Evolutionary conservation across 352 stramenopile species (phyloP).

Genomic region (Elongisporangium prolatum): DNA sequence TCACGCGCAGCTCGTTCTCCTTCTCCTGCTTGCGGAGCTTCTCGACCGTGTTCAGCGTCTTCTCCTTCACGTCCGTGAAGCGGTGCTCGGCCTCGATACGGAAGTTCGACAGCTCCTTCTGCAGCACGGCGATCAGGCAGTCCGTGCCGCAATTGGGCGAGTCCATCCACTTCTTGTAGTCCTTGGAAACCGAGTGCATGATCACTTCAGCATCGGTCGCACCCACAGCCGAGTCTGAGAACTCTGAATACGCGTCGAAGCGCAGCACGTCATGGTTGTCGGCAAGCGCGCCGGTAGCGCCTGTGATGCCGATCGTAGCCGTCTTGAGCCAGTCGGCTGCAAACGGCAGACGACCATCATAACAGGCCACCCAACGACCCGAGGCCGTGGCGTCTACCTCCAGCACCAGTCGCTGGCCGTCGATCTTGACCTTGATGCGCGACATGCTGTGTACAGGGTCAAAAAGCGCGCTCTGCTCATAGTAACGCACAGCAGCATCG

Average conservation of each 20-base stretch:
- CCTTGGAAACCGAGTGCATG: slow-evolving; percentile 79
- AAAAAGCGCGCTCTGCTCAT: slow-evolving; percentile 75
- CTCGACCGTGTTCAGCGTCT: slow-evolving; percentile 73
- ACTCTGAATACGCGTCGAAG: slow-evolving; percentile 67
- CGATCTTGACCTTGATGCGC: slow-evolving; percentile 73
- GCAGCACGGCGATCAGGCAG: slow-evolving; percentile 70
- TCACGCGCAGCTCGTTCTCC: slow-evolving; percentile 70
- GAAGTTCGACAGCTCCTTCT: slow-evolving; percentile 80
- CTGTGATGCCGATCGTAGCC: slow-evolving; percentile 72
- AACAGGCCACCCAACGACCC: slow-evolving; percentile 59
- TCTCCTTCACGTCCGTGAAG: slow-evolving; percentile 82
- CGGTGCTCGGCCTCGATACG: slow-evolving; percentile 77
- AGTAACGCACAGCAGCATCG: slow-evolving; percentile 72
- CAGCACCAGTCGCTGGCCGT: slow-evolving; percentile 44
- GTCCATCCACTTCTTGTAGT: slow-evolving; percentile 82
- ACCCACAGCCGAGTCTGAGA: slow-evolving; percentile 32
- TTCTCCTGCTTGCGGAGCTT: slow-evolving; percentile 75
- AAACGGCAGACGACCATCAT: slow-evolving; percentile 64
- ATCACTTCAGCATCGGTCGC: slow-evolving; percentile 59
- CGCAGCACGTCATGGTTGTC: slow-evolving; percentile 86
- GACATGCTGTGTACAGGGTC: slow-evolving; percentile 79
- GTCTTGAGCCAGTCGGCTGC: slow-evolving; percentile 48
- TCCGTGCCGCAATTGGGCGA: slow-evolving; percentile 71
- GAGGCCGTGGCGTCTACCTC: slow-evolving; percentile 62
- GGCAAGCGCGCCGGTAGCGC: slow-evolving; percentile 65